Conservation (phyloP, 2,329 filamentous ascomycete species). For the Setomelanomma holmii region DNA sequence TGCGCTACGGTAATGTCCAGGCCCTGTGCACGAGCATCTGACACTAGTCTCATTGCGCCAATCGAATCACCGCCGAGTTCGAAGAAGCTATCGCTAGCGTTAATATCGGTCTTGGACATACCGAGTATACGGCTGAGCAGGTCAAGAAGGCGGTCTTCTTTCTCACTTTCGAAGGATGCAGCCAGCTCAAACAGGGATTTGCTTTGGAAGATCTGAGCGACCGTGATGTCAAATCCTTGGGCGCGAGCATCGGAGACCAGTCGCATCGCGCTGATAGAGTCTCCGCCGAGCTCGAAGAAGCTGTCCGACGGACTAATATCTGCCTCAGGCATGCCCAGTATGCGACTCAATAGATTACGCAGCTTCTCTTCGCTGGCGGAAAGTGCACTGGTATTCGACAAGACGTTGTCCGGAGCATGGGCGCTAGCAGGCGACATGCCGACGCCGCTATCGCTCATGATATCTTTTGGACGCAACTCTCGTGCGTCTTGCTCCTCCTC, state of each 20-base stretch:
- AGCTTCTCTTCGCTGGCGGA: constrained; percentile 39
- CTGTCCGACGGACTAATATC: constrained; percentile 50
- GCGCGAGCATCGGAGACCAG: constrained; percentile 50
- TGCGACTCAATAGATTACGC: constrained; percentile 28
- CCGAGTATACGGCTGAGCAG: constrained; percentile 39
- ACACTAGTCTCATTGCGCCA: constrained; percentile 54
- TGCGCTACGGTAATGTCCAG: constrained; percentile 52
- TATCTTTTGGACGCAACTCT: constrained; percentile 29
- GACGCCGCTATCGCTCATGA: constrained; percentile 29
- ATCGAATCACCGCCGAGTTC: constrained; percentile 57
- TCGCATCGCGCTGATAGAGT: constrained; percentile 56
- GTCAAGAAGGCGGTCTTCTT: constrained; percentile 37
- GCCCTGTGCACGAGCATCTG: constrained; percentile 46
- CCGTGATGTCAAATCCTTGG: constrained; percentile 47
- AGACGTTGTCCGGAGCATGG: constrained; percentile 2
- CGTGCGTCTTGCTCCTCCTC: constrained; percentile 39
- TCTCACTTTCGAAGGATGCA: constrained; percentile 49
- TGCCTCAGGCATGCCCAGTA: constrained; percentile 34
- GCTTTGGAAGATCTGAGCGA: constrained; percentile 53
- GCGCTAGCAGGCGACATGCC: constrained; percentile 18
- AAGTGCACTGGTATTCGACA: constrained; percentile 7
- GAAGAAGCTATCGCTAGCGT: constrained; percentile 53
- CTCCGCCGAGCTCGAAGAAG: constrained; percentile 57
- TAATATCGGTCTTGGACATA: constrained; percentile 45
- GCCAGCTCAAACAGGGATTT: constrained; percentile 61